Conservation (phyloP, 2,329 filamentous ascomycete species). For the Salinomyces thailandicus region DNA sequence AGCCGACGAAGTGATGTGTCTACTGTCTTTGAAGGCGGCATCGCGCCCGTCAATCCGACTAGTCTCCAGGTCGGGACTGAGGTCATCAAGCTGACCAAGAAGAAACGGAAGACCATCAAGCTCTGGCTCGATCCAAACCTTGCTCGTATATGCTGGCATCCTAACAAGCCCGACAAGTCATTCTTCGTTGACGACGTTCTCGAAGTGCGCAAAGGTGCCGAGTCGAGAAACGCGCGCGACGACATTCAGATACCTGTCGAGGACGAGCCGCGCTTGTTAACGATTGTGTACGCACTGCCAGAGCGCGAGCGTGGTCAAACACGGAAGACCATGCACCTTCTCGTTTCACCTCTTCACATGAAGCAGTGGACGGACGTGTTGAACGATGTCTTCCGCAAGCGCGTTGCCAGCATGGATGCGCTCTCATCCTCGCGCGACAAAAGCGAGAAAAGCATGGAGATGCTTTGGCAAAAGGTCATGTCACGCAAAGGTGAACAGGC, state of each 20-base stretch:
- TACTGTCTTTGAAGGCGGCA: constrained; percentile 30
- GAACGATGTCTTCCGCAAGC: constrained; percentile 71
- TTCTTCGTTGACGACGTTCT: constrained; percentile 94
- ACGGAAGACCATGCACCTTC: constrained; percentile 74
- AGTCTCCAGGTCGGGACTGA: constrained; percentile 67
- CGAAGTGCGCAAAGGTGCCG: constrained; percentile 71
- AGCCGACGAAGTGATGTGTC: constrained; percentile 25
- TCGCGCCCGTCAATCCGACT: constrained; percentile 65
- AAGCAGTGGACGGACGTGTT: constrained; percentile 75
- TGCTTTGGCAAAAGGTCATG: constrained; percentile 71
- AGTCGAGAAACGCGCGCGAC: constrained; percentile 80
- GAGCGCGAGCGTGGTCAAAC: constrained; percentile 61
- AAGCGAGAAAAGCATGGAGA: constrained; percentile 60
- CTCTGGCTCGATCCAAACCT: constrained; percentile 73
- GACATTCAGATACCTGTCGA: constrained; percentile 63
- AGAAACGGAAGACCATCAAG: constrained; percentile 65
- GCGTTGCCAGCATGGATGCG: constrained; percentile 82
- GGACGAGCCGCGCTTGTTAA: constrained; percentile 69
- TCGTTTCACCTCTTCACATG: constrained; percentile 65
- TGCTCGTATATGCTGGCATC: constrained; percentile 83
- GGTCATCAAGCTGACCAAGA: constrained; percentile 77
- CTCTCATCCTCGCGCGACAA: constrained; percentile 66
- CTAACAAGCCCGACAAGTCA: constrained; percentile 63
- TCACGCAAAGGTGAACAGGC: constrained; percentile 50
- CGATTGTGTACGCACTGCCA: constrained; percentile 73